Conservation (phyloP, 768 basidiomycete species). For the Russula ochroleuca region DNA sequence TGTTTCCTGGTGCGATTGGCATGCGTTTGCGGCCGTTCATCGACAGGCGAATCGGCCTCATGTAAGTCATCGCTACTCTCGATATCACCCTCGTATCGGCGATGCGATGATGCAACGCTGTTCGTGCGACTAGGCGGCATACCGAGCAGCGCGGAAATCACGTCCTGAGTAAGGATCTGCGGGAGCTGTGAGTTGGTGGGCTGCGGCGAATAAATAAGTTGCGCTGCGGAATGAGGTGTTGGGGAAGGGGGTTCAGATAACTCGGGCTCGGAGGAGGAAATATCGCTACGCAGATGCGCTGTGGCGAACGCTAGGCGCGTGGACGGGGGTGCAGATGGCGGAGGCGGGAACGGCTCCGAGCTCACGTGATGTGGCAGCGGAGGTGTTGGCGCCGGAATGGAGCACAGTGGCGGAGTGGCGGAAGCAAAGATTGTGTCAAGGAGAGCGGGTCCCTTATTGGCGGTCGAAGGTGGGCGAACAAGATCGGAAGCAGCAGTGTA, state of each 20-base stretch:
- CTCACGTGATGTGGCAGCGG: constrained; percentile 22
- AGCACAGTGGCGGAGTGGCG: constrained; percentile 37
- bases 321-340: constrained; percentile 27
- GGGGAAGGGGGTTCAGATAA: constrained; percentile 12
- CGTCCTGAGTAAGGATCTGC: constrained; percentile 67
- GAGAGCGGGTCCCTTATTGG: constrained; percentile 49
- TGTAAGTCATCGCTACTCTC: constrained; percentile 34
- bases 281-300: constrained; percentile 23
- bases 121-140: constrained; percentile 41
- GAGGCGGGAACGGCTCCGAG: constrained; percentile 26
- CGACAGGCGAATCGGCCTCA: constrained; percentile 27
- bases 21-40: constrained; percentile 23
- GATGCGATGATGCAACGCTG: constrained; percentile 33
- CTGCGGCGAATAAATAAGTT: constrained; percentile 51
- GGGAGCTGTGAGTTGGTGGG: constrained; percentile 51
- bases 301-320: constrained; percentile 29
- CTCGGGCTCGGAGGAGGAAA: constrained; percentile 20
- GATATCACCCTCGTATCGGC: constrained; percentile 38
- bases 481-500: constrained; percentile 23
- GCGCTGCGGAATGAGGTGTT: constrained; percentile 21
- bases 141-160: constrained; percentile 61
- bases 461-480: constrained; percentile 28
- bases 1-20: constrained; percentile 3
- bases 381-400: constrained; percentile 19
- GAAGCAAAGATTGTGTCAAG: constrained; percentile 74